Evolutionary conservation across 2,329 filamentous ascomycete genomes (phyloP).

Genomic region (Penicillium sp.): DNA sequence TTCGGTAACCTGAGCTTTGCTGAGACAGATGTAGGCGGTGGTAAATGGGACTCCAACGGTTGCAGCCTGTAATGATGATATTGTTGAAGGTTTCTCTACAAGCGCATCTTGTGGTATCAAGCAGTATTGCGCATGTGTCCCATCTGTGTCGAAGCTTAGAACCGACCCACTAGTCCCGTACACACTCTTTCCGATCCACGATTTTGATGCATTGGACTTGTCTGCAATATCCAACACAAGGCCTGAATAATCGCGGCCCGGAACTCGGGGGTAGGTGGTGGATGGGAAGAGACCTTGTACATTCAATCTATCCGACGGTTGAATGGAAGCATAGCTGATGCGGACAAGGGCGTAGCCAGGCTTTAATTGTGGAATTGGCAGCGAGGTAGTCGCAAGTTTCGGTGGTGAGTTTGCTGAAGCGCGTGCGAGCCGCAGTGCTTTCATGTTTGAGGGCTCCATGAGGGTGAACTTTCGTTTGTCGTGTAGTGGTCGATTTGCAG

Average conservation of each 20-base stretch:
- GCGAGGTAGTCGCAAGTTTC: neutral
- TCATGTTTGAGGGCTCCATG: constrained; percentile 14
- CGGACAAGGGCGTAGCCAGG: constrained; percentile 30
- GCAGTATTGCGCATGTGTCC: constrained; percentile 33
- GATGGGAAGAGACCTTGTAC: constrained; percentile 35
- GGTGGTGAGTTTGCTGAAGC: neutral
- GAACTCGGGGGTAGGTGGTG: constrained; percentile 32
- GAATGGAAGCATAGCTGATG: constrained; percentile 31
- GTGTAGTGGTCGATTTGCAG: neutral
- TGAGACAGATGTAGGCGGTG: constrained; percentile 28
- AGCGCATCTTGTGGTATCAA: constrained; percentile 22
- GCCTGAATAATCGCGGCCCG: constrained; percentile 39
- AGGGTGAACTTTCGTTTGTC: neutral
- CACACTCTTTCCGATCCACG: constrained; percentile 30
- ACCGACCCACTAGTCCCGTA: constrained; percentile 35
- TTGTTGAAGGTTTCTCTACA: constrained; percentile 22
- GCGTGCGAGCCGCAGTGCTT: constrained; percentile 13
- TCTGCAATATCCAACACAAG: constrained; percentile 25
- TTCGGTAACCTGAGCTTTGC: constrained; percentile 21
- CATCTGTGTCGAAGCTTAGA: constrained; percentile 31
- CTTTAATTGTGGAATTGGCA: constrained; percentile 22
- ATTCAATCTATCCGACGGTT: constrained; percentile 38
- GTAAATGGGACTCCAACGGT: constrained; percentile 34
- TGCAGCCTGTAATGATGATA: constrained; percentile 32
- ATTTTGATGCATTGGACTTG: constrained; percentile 12